Conservation (phyloP, 2,329 filamentous ascomycete species). For the Cladosporium sp. region DNA sequence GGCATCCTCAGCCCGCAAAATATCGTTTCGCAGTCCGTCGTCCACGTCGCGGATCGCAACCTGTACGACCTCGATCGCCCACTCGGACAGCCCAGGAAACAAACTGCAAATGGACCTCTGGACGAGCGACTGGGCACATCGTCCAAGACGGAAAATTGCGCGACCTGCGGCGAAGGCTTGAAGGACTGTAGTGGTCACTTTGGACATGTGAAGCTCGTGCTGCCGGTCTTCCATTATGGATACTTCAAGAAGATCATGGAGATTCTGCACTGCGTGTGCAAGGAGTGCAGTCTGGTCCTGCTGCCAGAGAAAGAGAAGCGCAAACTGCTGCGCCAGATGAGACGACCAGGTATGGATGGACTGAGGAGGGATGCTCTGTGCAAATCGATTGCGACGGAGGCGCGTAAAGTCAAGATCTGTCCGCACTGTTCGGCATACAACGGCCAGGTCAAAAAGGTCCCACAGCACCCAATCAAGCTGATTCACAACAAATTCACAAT, state of each 20-base stretch:
- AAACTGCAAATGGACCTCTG: constrained; percentile 78
- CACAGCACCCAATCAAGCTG: constrained; percentile 78
- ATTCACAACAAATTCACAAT: constrained; percentile 87
- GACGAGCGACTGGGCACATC: constrained; percentile 87
- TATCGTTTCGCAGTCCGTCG: constrained; percentile 89
- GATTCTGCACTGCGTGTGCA: constrained; percentile 94
- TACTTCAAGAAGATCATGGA: constrained; percentile 91
- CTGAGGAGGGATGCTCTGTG: constrained; percentile 75
- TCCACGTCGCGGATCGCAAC: constrained; percentile 90
- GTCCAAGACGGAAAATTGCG: constrained; percentile 72
- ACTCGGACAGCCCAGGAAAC: constrained; percentile 56
- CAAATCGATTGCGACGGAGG: constrained; percentile 85
- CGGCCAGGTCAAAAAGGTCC: constrained; percentile 85
- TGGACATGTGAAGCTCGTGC: constrained; percentile 81
- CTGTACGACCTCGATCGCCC: constrained; percentile 76
- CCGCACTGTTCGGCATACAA: constrained; percentile 78
- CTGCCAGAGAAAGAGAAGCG: constrained; percentile 76
- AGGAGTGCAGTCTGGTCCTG: constrained; percentile 79
- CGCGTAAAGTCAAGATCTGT: constrained; percentile 79
- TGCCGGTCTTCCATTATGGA: constrained; percentile 93
- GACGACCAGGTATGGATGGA: constrained; percentile 80
- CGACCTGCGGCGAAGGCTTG: constrained; percentile 77
- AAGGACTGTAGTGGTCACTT: constrained; percentile 92
- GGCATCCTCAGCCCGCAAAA: constrained; percentile 84
- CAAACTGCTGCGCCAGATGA: constrained; percentile 71